Evolutionary conservation across 345 rosid species (phyloP).

Genomic region (Brassica napus): Da-Ae NC_063452.1:64356501-64357000

Average conservation of each 20-base stretch:
- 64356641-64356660: conserved; percentile 17
- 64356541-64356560: conserved; percentile 67
- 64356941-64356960: conserved; percentile 50
- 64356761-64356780: conserved; percentile 70
- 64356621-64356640: background rate
- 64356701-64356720: conserved; percentile 59
- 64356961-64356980: conserved; percentile 33
- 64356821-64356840: background rate
- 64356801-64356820: background rate
- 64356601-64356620: conserved; percentile 49
- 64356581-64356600: conserved; percentile 81
- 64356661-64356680: conserved; percentile 19
- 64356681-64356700: conserved; percentile 11
- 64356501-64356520: conserved; percentile 47
- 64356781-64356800: background rate
- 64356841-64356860: background rate
- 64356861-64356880: background rate
- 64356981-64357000: conserved; percentile 53
- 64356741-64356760: conserved; percentile 88
- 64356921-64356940: conserved; percentile 74
- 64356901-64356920: conserved; percentile 57
- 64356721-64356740: conserved; percentile 87
- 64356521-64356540: conserved; percentile 77
- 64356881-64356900: conserved; percentile 18
- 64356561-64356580: conserved; percentile 53